A percentile compares a stretch with the other conserved stretches of the same genome.
Conservation (phyloP, 108 stramenopile species). For the Nannochloropsis gaditana region DNA sequence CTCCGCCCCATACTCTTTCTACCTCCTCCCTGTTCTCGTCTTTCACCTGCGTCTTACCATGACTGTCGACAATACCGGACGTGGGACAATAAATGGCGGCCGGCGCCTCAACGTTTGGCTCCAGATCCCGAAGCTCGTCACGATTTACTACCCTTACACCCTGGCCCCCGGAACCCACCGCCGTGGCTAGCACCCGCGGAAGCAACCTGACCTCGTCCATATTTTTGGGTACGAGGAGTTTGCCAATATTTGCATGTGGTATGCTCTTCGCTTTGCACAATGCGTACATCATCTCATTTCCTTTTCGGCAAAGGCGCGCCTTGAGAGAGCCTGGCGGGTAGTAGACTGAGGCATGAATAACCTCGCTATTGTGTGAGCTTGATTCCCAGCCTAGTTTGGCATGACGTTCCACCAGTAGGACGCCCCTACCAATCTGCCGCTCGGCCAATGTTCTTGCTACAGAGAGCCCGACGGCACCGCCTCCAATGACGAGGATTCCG, state of each 20-base stretch:
- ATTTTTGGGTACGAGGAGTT: background rate
- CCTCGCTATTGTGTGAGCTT: background rate
- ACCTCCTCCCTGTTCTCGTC: background rate
- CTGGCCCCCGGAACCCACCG: background rate
- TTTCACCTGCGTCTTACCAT: slow-evolving; percentile 8
- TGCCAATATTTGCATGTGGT: slow-evolving; percentile 2
- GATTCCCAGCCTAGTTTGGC: background rate
- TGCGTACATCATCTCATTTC: slow-evolving; percentile 12
- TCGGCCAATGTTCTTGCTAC: background rate
- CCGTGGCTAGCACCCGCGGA: background rate
- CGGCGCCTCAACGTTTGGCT: background rate
- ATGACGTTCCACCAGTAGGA: background rate
- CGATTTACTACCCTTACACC: background rate
- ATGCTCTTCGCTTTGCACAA: background rate
- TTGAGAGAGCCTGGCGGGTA: slow-evolving; percentile 16
- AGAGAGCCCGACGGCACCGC: slow-evolving; percentile 10
- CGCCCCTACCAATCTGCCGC: background rate
- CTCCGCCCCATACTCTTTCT: background rate
- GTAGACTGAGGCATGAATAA: background rate
- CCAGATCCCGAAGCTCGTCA: slow-evolving; percentile 19
- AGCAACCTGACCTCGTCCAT: background rate
- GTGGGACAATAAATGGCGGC: slow-evolving; percentile 15
- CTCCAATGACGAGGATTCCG: background rate
- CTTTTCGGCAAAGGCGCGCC: slow-evolving; percentile 3
- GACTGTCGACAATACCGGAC: background rate